These are phyloP conservation scores for Starmera quercuum DNA, from an alignment of 805 yeast species.

Conservation along the genomic window DNA sequence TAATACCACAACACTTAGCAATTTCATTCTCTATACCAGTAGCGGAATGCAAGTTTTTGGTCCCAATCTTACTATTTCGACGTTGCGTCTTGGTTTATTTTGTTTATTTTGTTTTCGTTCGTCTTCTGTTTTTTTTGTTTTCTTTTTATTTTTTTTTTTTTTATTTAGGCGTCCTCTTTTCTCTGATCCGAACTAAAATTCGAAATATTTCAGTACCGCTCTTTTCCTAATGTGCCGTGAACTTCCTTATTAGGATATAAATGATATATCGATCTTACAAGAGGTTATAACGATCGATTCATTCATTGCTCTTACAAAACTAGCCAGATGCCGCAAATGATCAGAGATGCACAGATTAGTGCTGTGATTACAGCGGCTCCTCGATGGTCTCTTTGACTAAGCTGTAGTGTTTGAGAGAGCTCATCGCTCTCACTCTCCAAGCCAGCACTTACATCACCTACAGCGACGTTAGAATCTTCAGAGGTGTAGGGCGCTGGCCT, in stretches of 20 bases:
- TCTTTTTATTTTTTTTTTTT: not conserved
- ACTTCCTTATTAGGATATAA: not conserved
- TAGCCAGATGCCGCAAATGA: slow-evolving; percentile 80
- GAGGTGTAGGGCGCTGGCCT: slow-evolving; percentile 45
- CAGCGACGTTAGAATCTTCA: slow-evolving; percentile 41
- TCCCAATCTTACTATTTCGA: too few species aligned
- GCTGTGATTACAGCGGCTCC: slow-evolving; percentile 89
- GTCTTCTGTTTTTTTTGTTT: not conserved
- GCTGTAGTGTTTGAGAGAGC: too few species aligned
- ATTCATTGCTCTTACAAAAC: slow-evolving; percentile 25
- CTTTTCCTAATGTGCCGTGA: not conserved
- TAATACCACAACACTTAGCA: not conserved
- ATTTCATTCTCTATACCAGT: not conserved
- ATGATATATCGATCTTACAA: not conserved
- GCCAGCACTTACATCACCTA: slow-evolving; percentile 47
- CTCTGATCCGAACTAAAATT: not conserved
- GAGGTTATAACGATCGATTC: not conserved
- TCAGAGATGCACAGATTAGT: slow-evolving; percentile 45
- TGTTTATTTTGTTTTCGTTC: not conserved
- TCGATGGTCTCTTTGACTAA: slow-evolving; percentile 62
- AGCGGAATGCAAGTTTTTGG: too few species aligned
- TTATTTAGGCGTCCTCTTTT: not conserved
- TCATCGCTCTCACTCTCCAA: slow-evolving; percentile 38
- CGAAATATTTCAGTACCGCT: too few species aligned
- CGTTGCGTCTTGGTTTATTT: not conserved